phyloP scores from a whole-genome alignment of 192 early-diverging fungal species.

The Backusella liffmaniae region DNA sequence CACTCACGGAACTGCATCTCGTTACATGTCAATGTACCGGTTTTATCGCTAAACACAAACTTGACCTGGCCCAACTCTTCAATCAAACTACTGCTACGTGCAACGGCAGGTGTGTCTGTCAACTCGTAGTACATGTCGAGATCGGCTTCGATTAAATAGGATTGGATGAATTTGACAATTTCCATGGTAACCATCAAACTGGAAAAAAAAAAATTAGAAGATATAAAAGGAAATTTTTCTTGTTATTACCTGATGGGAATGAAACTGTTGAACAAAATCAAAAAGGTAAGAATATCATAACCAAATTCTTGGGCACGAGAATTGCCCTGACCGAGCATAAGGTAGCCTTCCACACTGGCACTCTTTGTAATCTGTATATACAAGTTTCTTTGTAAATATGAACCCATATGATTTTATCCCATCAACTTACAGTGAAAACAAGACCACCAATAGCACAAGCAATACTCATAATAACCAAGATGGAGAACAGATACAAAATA shows the following conservation, averaged over 20 bases:
- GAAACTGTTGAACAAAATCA: constrained; percentile 98
- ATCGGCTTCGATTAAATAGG: constrained; percentile 87
- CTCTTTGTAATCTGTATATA: constrained; percentile 36
- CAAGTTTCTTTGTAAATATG: not conserved
- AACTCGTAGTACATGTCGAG: constrained; percentile 96
- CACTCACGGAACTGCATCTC: constrained; percentile 85
- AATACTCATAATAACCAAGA: constrained; percentile 81
- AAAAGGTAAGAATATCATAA: constrained; percentile 91
- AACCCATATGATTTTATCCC: not conserved
- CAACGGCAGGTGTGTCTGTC: constrained; percentile 92
- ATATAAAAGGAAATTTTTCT: not conserved
- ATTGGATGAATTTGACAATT: constrained; percentile 92
- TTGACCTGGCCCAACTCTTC: constrained; percentile 95
- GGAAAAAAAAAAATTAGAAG: constrained; percentile 26
- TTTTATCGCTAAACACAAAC: constrained; percentile 59
- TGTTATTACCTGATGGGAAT: constrained; percentile 83
- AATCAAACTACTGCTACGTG: constrained; percentile 87
- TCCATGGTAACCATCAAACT: constrained; percentile 99
- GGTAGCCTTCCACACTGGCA: constrained; percentile 44
- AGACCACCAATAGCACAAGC: constrained; percentile 85
- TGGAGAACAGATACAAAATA: constrained; percentile 89
- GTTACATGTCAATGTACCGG: constrained; percentile 29
- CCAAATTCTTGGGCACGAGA: constrained; percentile 60
- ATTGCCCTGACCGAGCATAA: constrained; percentile 15
- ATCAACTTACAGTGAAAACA: constrained; percentile 48